Evolutionary conservation across 2,329 filamentous ascomycete species (phyloP).

Genomic region (Exophiala phaeomuriformis): DNA sequence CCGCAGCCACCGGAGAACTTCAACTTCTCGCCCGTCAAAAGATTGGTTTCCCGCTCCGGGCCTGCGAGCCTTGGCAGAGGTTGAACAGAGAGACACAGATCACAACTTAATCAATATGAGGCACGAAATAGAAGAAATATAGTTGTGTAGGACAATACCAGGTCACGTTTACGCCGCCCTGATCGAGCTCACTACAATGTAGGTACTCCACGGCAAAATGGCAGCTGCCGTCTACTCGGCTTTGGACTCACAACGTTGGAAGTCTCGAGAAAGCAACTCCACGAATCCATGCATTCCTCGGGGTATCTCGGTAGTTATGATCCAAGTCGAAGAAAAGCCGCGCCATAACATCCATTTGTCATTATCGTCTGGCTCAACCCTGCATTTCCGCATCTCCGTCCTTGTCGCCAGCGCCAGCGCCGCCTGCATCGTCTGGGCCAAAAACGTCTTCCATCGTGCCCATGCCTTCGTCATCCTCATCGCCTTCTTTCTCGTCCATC

Average conservation of each 20-base stretch:
- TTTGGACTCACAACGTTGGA: no score
- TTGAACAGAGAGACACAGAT: background rate
- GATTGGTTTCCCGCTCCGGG: background rate
- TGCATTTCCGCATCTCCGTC: conserved; percentile 40
- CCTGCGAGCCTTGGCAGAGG: background rate
- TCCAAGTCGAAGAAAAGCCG: background rate
- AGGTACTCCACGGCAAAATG: no score
- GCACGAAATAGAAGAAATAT: background rate
- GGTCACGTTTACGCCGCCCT: background rate
- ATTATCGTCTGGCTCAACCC: background rate
- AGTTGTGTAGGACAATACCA: background rate
- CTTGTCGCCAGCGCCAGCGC: conserved; percentile 30
- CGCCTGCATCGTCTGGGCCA: conserved; percentile 32
- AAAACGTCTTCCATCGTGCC: conserved; percentile 31
- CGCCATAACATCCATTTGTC: background rate
- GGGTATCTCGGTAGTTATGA: conserved; percentile 4
- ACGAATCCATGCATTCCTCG: background rate
- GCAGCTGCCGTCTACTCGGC: no score
- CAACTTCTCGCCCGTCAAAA: background rate
- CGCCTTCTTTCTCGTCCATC: conserved; percentile 28
- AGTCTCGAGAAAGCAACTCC: background rate
- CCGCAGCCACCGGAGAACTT: background rate
- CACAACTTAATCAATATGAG: background rate
- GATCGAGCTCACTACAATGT: no score
- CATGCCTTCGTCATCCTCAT: conserved; percentile 26